Conservation (phyloP, 495 filamentous ascomycete species). For the Cladorrhinum samala region DNA sequence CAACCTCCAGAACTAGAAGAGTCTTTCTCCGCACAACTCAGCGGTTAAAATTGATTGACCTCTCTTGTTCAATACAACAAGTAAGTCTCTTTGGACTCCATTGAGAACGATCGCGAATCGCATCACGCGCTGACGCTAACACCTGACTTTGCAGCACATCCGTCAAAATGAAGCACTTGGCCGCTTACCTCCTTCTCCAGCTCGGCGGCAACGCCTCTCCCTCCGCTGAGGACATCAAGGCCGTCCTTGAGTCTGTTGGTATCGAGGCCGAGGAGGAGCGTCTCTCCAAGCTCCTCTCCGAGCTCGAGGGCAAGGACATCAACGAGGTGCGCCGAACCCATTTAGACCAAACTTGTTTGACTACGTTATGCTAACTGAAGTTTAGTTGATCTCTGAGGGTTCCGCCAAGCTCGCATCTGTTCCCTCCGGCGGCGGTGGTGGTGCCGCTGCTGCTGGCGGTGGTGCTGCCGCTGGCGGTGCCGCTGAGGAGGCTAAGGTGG, state of each 20-base stretch:
- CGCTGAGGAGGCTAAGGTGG: slow-evolving; percentile 61
- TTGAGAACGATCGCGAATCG: not conserved
- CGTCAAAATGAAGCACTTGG: slow-evolving; percentile 97
- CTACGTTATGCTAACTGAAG: slow-evolving; percentile 19
- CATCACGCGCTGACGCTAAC: slow-evolving; percentile 5
- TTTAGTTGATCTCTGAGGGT: slow-evolving; percentile 86
- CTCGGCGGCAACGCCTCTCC: slow-evolving; percentile 90
- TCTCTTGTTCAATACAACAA: slow-evolving; percentile 45
- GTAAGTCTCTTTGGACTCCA: slow-evolving; percentile 23
- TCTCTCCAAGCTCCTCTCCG: slow-evolving; percentile 72
- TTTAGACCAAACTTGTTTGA: not conserved
- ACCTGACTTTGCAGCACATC: slow-evolving; percentile 2
- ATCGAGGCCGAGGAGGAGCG: slow-evolving; percentile 91
- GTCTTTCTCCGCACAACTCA: slow-evolving; percentile 49
- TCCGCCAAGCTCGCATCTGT: slow-evolving; percentile 94
- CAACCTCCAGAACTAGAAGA: slow-evolving; percentile 44
- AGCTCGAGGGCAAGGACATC: slow-evolving; percentile 97
- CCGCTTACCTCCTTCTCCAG: slow-evolving; percentile 94
- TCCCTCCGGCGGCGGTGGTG: slow-evolving; percentile 81
- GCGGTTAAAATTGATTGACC: slow-evolving; percentile 54
- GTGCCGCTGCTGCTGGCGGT: slow-evolving; percentile 55
- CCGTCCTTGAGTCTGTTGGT: slow-evolving; percentile 86
- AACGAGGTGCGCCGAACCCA: slow-evolving; percentile 62
- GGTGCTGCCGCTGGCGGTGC: slow-evolving; percentile 62
- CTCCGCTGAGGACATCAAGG: slow-evolving; percentile 81